Evolutionary conservation across 495 filamentous ascomycete species (phyloP), one percentile per base, ranked within the genome.

Genomic region (Aspergillus saccharolyticus): DNA sequence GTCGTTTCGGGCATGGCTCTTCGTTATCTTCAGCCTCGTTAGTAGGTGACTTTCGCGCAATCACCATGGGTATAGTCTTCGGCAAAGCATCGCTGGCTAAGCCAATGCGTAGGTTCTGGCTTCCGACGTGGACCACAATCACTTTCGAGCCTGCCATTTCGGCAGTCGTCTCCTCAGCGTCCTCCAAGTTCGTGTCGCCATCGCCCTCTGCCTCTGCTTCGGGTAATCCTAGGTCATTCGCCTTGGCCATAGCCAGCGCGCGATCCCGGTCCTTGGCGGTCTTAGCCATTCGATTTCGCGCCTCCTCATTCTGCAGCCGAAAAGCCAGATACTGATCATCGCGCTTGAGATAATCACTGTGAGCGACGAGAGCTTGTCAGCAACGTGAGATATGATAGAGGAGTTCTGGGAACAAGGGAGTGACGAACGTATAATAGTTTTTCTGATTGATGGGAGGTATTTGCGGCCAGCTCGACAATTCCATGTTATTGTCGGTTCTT

Each of bases 121-220:
- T 96, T n/a, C 94, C 94, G n/a, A 93, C 82, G 68, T 98, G 94
- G 54, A 98, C 89, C 33, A 97, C 88, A 66, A 98, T 92, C 53
- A 96, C 87, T 69, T 95, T 97, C 10, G 91, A 93, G 42, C 90
- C 90, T 56, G 83, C 71, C n/a, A 79, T 70, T 57, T 88, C 83
- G 46, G 84, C 78, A 8, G 81, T 78, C 4, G 78, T 64, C 14
- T 83, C 78, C 15, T 80, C 80, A 12, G 76, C 74, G 48, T 89
- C 86, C 30, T 85, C 81, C 59, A 88, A 78, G 48, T 84, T 85
- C 54, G 81, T 78, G 60, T 89, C 85, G 22, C 80, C 86, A 33
- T 78, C 80, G 28, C 67, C 68, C 28, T 83, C 81, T n/a, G 74
- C 69, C 43, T 86, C 82, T 1, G 69, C 63, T 50, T 85, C 83